Base-by-base conservation (phyloP, 2,329 filamentous ascomycete species). In the Cadophora gregata region DNA sequence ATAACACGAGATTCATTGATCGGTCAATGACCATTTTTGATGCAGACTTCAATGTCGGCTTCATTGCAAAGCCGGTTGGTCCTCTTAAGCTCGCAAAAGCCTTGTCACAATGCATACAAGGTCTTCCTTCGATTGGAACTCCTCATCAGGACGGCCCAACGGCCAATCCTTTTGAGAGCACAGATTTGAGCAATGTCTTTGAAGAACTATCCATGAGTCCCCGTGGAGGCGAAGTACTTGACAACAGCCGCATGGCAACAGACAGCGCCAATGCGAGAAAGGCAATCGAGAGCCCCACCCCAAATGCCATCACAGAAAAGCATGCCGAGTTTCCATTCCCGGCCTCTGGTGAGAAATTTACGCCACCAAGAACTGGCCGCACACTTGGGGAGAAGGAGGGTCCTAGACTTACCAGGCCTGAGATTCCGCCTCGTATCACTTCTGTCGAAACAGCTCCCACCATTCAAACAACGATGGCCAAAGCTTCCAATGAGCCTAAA, bases 31-130 rank as follows among this genome's bases (percentile, higher is more conserved):
- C 65, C 12, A 36, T 66, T 6, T 24, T 60, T 2, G 70, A 70
- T 4, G 50, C 64, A 0, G 64, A 69, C 27, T 65, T 65, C n/a
- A 75, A 75, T 27, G 51, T 77, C n/a, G 70, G 72, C 3, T 76
- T 71, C 60, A 70, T 76, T 24, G 74, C 72, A 1, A 77, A 76
- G 59, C 75, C 76, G 10, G 70, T 77, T 21, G 76, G 75, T 0
- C 76, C 76, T 3, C 59, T 76, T 14, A 77, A 77, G 62, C 70
- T 77, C 12, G 75, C 74, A 36, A 72, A 73, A 65, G 75, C 75
- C 2, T 69, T 77, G 16, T 67, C 67, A 6, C 71, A 74, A 59
- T 74, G 71, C 42, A 53, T 77, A 9, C 69, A 73, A 36, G 71
- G 70, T 25, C 58, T 67, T 21, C 59, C 67, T 10, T 51, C 47